A percentile compares a stretch with the other conserved stretches of the same genome.
phyloP scores from a whole-genome alignment of 768 basidiomycete species.

The Termitomyces eurrhizus region DNA sequence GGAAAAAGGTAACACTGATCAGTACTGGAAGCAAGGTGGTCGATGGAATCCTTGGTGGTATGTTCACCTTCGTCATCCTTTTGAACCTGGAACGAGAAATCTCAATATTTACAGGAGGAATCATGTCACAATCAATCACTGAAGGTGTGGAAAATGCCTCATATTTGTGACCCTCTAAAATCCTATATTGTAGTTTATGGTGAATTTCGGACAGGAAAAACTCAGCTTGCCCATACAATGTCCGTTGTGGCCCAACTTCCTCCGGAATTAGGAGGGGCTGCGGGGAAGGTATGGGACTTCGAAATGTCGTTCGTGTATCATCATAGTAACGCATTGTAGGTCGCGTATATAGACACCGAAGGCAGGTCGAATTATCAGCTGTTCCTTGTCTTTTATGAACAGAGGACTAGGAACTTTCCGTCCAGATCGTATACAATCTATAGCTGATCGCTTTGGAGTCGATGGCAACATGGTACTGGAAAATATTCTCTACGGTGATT shows the following conservation, averaged over 20 bases:
- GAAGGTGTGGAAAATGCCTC: constrained; percentile 51
- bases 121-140: constrained; percentile 91
- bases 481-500: constrained; percentile 83
- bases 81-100: neutral
- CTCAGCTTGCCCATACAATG: constrained; percentile 94
- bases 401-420: constrained; percentile 75
- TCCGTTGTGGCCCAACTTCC: constrained; percentile 89
- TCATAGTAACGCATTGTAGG: constrained; percentile 28
- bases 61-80: constrained; percentile 11
- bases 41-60: constrained; percentile 85
- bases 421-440: constrained; percentile 86
- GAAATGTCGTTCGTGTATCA: neutral
- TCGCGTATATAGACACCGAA: constrained; percentile 92
- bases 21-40: constrained; percentile 94
- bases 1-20: constrained; percentile 75
- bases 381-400: constrained; percentile 12
- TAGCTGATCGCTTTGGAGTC: constrained; percentile 94
- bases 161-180: neutral
- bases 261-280: constrained; percentile 83
- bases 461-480: constrained; percentile 83
- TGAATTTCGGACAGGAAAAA: constrained; percentile 95
- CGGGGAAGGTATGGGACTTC: constrained; percentile 62
- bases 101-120: constrained; percentile 52
- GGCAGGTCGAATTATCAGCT: constrained; percentile 30
- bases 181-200: constrained; percentile 66